phyloP scores from a whole-genome alignment of 306 rosid species.

The Cucumis hystrix region DNA sequence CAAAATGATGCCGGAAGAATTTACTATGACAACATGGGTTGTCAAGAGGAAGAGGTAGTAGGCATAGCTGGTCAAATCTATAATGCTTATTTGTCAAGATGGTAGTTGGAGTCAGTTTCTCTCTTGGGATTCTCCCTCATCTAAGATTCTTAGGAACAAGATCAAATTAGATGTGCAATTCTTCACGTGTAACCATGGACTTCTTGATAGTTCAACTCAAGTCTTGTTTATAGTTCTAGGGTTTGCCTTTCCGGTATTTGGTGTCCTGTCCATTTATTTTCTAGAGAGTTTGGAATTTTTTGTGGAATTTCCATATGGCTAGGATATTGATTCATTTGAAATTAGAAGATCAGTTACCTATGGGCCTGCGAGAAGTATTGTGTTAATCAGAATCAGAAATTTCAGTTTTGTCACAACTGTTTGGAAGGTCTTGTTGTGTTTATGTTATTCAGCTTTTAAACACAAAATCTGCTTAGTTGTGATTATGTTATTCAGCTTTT shows the following conservation, averaged over 20 bases:
- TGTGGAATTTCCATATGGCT: not conserved
- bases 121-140: not conserved
- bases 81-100: not conserved
- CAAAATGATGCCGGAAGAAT: not conserved
- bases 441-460: not conserved
- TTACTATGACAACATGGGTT: not conserved
- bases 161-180: not conserved
- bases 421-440: not conserved
- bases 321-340: not conserved
- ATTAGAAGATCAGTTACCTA: not conserved
- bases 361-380: not conserved
- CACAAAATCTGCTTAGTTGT: not conserved
- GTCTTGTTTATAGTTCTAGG: not conserved
- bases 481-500: too few relatives aligned
- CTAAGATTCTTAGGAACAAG: not conserved
- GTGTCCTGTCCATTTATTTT: not conserved
- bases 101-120: not conserved
- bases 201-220: not conserved
- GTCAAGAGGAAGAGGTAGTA: not conserved
- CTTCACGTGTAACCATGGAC: not conserved
- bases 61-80: not conserved
- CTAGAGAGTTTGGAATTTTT: not conserved
- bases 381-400: not conserved
- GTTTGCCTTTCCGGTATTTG: not conserved
- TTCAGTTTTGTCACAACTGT: not conserved